Base-by-base conservation (phyloP, 176 grass and related monocot genomes). In the Zizania latifolia region DNA sequence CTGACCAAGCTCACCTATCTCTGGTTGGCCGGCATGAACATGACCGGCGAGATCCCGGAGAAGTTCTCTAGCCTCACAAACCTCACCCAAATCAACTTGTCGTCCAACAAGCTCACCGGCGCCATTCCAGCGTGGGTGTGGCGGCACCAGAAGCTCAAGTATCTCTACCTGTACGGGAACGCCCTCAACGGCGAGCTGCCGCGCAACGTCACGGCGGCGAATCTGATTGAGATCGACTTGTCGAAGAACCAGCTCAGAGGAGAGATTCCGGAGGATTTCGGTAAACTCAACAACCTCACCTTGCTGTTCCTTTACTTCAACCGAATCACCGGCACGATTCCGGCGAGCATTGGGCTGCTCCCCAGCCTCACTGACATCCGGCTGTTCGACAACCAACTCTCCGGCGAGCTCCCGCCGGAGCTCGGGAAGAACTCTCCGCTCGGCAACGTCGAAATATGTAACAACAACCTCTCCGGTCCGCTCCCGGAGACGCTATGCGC, bases 401-500 rank as follows among this genome's bases (percentile, higher is more conserved):
- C 83, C 10, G 94, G 94, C 1, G 43, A 45, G 54, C 79, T 93
- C 37, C 94, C 90, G 3, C 53, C 43, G 0, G 82, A 89, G 53
- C 84, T 97, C 24, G 94, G 94, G 43, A 83, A 81, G 30, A 70
- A 91, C 79, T 93, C 94, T 9, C 55, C 30, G 33, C 80, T 97
- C 3, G 22, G 16, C 32, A 86, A 91, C 65, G 3, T 97, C 16
- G 88, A 97, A 65, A 65, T 91, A 14, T 17, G 4, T 63, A 23
- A 75, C 53, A 97, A 97, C 59, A 60, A 66, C 15, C 22, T 97
- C 53, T 87, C 80, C 5, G 94, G 90, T 32, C 2, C 26, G 9
- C 70, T 93, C 43, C 90, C 78, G 5, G 30, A 81, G 9, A 30
- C 82, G 3, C 80, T 97, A 2, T 97, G 94, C 62, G 46, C 80